Evolutionary conservation across 176 grass and related monocot genomes (phyloP).

Genomic region (Ensete ventricosum): DNA sequence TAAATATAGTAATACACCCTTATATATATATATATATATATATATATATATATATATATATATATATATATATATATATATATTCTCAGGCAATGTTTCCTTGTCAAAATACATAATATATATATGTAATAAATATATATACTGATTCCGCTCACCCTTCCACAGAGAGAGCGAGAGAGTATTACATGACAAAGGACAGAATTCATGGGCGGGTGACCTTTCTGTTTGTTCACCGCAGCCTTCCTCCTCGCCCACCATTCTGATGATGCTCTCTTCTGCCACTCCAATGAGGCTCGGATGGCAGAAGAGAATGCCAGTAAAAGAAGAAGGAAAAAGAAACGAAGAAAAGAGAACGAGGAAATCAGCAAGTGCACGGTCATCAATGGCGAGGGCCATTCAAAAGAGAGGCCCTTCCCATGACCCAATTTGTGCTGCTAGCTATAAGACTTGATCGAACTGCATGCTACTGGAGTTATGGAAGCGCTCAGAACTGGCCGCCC

Average conservation of each 20-base stretch:
- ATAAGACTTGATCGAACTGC: too few species aligned
- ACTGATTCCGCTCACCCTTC: neutral
- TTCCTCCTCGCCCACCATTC: neutral
- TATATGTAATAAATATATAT: neutral
- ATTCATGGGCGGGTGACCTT: slow-evolving; percentile 15
- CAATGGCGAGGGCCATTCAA: too few species aligned
- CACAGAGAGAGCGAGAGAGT: neutral
- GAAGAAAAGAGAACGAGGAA: neutral
- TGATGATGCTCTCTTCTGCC: neutral
- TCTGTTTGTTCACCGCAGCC: slow-evolving; percentile 13
- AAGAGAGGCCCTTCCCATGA: too few species aligned
- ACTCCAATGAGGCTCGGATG: too few species aligned
- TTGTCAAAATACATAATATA: too few species aligned
- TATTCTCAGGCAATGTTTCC: too few species aligned
- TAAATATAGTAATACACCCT: too few species aligned
- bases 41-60: too few species aligned
- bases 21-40: too few species aligned
- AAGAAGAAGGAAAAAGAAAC: neutral
- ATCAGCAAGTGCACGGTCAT: too few species aligned
- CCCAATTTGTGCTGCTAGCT: too few species aligned
- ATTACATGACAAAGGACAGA: neutral
- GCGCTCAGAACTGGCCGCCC: slow-evolving; percentile 13
- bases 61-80: too few species aligned
- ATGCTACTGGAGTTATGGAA: neutral
- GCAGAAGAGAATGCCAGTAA: neutral